phyloP scores from a whole-genome alignment of 2,329 filamentous ascomycete genomes.

The Alternaria viburni region DNA sequence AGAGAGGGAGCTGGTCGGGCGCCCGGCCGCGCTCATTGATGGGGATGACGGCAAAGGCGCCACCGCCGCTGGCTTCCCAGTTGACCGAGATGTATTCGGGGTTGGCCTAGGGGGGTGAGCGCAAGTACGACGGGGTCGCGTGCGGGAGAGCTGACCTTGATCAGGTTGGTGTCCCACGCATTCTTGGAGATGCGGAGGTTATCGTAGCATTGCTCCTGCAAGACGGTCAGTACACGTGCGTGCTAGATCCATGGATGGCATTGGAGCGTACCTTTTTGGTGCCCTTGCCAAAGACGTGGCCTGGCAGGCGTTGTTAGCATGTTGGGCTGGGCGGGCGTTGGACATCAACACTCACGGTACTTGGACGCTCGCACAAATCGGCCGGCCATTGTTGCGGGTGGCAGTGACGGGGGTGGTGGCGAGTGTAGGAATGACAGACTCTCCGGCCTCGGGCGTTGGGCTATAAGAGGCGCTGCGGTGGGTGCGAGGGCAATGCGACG shows the following conservation, averaged over 20 bases:
- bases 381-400: slow-evolving; percentile 63
- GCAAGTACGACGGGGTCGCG: slow-evolving; percentile 35
- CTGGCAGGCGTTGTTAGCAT: slow-evolving; percentile 56
- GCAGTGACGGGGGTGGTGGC: slow-evolving; percentile 4
- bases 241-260: background rate
- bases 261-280: slow-evolving; percentile 73
- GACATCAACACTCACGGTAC: slow-evolving; percentile 62
- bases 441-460: slow-evolving; percentile 12
- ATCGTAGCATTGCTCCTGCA: slow-evolving; percentile 92
- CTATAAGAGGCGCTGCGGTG: slow-evolving; percentile 11
- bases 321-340: slow-evolving; percentile 34
- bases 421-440: slow-evolving; percentile 14
- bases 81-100: slow-evolving; percentile 96
- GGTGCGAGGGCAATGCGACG: slow-evolving; percentile 12
- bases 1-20: slow-evolving; percentile 91
- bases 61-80: slow-evolving; percentile 95
- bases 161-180: slow-evolving; percentile 98
- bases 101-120: slow-evolving; percentile 71
- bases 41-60: slow-evolving; percentile 95
- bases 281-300: slow-evolving; percentile 96
- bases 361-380: slow-evolving; percentile 77
- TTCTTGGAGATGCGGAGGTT: slow-evolving; percentile 97
- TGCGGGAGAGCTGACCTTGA: slow-evolving; percentile 73
- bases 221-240: slow-evolving; percentile 14
- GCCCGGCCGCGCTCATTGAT: slow-evolving; percentile 86